phyloP scores from a whole-genome alignment of 768 basidiomycete genomes.

The Termitomyces sp. region DNA sequence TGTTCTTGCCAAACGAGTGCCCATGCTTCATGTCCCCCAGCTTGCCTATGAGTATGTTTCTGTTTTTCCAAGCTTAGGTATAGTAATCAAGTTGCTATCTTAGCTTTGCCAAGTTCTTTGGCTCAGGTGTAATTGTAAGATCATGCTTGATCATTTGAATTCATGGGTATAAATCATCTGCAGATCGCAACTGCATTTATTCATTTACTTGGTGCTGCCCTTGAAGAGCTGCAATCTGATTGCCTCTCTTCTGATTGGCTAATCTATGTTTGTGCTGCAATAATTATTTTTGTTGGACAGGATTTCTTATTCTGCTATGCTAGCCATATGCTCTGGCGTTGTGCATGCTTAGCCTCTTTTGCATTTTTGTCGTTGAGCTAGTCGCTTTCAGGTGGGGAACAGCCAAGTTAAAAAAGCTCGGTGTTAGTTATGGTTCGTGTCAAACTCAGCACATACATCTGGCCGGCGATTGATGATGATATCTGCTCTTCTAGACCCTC shows the following conservation, averaged over 20 bases:
- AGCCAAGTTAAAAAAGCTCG: conserved; percentile 59
- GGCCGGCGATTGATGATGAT: not conserved
- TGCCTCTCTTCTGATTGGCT: conserved; percentile 72
- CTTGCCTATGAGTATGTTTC: conserved; percentile 60
- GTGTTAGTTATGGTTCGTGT: conserved; percentile 52
- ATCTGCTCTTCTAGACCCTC: conserved; percentile 40
- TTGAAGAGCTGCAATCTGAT: conserved; percentile 60
- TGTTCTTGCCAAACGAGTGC: conserved; percentile 49
- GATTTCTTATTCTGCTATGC: not conserved
- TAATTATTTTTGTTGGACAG: not conserved
- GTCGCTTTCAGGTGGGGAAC: conserved; percentile 86
- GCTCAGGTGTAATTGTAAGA: conserved; percentile 81
- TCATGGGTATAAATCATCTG: not conserved
- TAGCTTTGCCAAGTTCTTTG: conserved; percentile 87
- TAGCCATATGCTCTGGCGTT: conserved; percentile 82
- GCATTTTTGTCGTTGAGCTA: conserved; percentile 81
- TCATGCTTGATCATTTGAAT: conserved; percentile 1
- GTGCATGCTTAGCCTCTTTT: conserved; percentile 75
- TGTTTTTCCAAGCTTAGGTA: not conserved
- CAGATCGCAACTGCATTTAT: conserved; percentile 90
- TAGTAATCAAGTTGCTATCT: not conserved
- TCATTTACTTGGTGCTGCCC: conserved; percentile 72
- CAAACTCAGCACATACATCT: not conserved
- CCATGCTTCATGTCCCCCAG: conserved; percentile 51
- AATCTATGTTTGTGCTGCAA: conserved; percentile 53